Evolutionary conservation across 148 eudicot genomes (phyloP), one percentile per base, ranked within the genome.

Genomic region (Limonium bicolor): DNA sequence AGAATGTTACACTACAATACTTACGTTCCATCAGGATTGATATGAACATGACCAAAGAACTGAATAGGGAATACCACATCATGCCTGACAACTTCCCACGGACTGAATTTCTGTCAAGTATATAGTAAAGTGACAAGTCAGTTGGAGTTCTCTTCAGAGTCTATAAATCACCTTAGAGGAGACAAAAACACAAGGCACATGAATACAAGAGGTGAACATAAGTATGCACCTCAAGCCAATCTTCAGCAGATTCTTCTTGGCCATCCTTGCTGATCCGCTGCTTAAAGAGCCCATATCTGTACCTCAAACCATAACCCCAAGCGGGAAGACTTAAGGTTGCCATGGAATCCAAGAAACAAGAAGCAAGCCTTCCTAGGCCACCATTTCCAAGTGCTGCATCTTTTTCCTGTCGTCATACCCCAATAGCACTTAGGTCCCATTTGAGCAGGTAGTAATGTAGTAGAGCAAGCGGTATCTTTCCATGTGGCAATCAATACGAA

Each of bases 301-400:
- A 92, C 48, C 99, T 81, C 68, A 92, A 58, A 59, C 99, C 99
- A 67, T 92, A 92, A 1, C 99, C 95, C 95, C 99, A 85, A 23
- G 99, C 95, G 46, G 95, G 99, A 48, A 85, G 68, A 63, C 78
- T 92, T 55, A 92, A 55, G 2, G 99, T 92, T 45, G 95, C 99
- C 99, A 92, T 81, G 27, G 99, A 92, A 69, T 92, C 99, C 18
- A 92, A 62, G 56, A 85, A 85, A 64, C 99, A 92, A 5, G 99
- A 85, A 44, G 99, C 95, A 53, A 92, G 95, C 64, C 99, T 85
- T 55, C 95, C 99, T 7, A 92, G 72, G 55, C 99, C 99, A 48
- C 99, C 99, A 61, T 92, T 92, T 61, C 99, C 99, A n/a, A 92
- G 82, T 20, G 99, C 99, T 50, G 95, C 95, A 69, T 92, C 99